A percentile compares a stretch with the other conserved stretches of the same genome.
These are phyloP conservation scores for Fraxinus velutina DNA, from an alignment of 305 asterid species.

Conservation along the genomic window DNA sequence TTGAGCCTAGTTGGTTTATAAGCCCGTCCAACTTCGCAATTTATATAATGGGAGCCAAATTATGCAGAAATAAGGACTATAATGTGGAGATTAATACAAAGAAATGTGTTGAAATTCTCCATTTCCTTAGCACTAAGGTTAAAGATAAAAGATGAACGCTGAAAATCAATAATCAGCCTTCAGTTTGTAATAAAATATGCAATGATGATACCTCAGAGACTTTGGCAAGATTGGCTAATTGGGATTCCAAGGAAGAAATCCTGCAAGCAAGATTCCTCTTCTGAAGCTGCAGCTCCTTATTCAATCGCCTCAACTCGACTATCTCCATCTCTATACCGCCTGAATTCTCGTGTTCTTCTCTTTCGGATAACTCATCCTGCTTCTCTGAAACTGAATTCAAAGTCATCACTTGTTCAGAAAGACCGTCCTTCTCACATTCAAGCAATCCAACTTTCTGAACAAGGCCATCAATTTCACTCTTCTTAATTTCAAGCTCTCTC, in stretches of 20 bases:
- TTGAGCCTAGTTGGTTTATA: not conserved
- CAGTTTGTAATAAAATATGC: not conserved
- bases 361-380: slow-evolving; percentile 31
- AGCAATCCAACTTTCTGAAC: slow-evolving; percentile 48
- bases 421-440: slow-evolving; percentile 51
- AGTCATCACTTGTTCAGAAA: slow-evolving; percentile 45
- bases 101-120: not conserved
- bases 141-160: not conserved
- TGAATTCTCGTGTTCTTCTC: slow-evolving; percentile 31
- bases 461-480: slow-evolving; percentile 53
- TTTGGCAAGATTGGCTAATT: slow-evolving; percentile 40
- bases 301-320: slow-evolving; percentile 77
- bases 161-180: not conserved
- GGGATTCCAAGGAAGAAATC: slow-evolving; percentile 66
- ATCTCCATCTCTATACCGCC: slow-evolving; percentile 65
- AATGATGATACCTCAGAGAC: slow-evolving; percentile 54
- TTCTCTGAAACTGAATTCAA: slow-evolving; percentile 42
- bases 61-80: not conserved
- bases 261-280: slow-evolving; percentile 73
- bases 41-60: not conserved
- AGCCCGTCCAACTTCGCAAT: slow-evolving; percentile 2
- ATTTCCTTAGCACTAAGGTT: not conserved
- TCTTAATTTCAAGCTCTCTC: slow-evolving; percentile 54
- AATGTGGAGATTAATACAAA: not conserved
- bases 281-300: slow-evolving; percentile 90